Evolutionary conservation across 345 rosid genomes (phyloP), one percentile per base, ranked within the genome.

Genomic region (Euphorbia peplus): DNA sequence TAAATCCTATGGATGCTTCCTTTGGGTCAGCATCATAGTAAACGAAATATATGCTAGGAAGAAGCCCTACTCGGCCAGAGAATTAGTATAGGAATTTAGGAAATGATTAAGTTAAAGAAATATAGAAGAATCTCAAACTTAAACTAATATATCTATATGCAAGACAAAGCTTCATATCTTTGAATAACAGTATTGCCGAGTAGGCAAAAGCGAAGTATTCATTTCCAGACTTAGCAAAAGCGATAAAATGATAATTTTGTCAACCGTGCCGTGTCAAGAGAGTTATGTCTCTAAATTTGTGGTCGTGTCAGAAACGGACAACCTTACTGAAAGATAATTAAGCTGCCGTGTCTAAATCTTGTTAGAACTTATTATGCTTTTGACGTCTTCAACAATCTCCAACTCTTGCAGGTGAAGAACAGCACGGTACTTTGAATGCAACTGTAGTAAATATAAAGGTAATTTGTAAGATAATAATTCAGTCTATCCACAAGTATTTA

Each of bases 391-490:
- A 39, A 39, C 4, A 18, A 3, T 24, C 30, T 19, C 60, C 19
- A 24, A 50, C 26, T 66, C 60, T 67, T 79, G 70, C 75, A 95
- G 99, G 83, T 3, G 87, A 84, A 2, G 92, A 83, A 65, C 84
- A 78, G 52, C 71, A 37, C 73, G 77, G 98, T 70, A 83, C 92
- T 77, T 77, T 80, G 61, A 83, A 79, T 58, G 78, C 96, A 15
- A 76, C 73, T 8, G 68, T 89, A 65, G 63, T 87, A 70, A 81
- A 71, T 26, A 46, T 78, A 11, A 78, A 91, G 95, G 97, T 88
- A 80, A 60, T 19, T 16, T 48, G 53, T n/a, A 57, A 46, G 62
- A 32, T 19, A 22, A 52, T 58, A 15, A 52, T 54, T 14, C 66
- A 39, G 63, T 68, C 48, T 52, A 24, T 46, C 26, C 16, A 2